A percentile compares a stretch with the other conserved stretches of the same genome.
phyloP scores from a whole-genome alignment of 2,329 filamentous ascomycete genomes.

The Cercospora brassicicola region DNA sequence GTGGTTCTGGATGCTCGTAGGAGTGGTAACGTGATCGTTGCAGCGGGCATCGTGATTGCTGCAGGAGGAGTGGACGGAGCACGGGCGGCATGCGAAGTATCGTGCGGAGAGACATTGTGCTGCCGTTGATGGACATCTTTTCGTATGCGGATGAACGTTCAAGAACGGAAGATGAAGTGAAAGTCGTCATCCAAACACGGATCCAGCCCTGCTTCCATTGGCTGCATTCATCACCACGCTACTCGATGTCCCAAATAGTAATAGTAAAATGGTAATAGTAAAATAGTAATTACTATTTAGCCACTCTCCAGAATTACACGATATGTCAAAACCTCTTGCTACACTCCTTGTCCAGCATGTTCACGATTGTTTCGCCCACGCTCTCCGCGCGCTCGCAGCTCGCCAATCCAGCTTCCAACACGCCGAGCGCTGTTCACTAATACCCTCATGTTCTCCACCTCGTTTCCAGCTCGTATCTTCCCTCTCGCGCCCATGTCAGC shows the following conservation, averaged over 20 bases:
- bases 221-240: background rate
- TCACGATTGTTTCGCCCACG: background rate
- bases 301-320: background rate
- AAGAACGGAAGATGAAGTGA: background rate
- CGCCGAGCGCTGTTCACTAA: background rate
- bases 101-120: slow-evolving; percentile 29
- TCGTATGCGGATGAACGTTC: background rate
- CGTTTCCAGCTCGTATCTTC: slow-evolving; percentile 4
- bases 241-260: background rate
- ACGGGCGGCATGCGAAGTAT: slow-evolving; percentile 31
- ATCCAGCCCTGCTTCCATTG: background rate
- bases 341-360: background rate
- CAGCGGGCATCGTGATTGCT: slow-evolving; percentile 24
- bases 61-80: slow-evolving; percentile 33
- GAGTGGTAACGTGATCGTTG: slow-evolving; percentile 63
- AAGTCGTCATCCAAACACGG: background rate
- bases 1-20: slow-evolving; percentile 63
- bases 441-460: background rate
- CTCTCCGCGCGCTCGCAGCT: background rate
- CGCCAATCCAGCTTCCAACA: background rate
- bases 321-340: background rate
- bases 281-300: background rate
- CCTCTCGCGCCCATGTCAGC: background rate
- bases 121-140: background rate
- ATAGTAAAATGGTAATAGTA: background rate